Evolutionary conservation across 1,284 basidiomycete genomes (phyloP).

Genomic region (Pyrrhoderma lamaoense): DNA sequence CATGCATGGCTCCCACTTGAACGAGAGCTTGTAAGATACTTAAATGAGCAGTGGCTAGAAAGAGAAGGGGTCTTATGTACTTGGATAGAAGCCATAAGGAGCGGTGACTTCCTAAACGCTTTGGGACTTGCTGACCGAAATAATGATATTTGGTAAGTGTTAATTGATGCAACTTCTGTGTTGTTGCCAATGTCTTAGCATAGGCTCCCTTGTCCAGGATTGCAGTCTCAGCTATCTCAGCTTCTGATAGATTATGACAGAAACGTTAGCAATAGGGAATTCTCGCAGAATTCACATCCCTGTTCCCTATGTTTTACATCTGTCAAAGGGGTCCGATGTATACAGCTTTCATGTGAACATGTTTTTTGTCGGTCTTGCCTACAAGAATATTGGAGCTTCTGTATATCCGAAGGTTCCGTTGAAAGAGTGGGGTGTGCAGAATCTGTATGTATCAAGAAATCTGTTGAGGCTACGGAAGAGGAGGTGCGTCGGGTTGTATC

Average conservation of each 20-base stretch:
- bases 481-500: slow-evolving; percentile 65
- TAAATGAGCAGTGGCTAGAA: slow-evolving; percentile 51
- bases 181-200: slow-evolving; percentile 14
- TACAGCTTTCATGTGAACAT: slow-evolving; percentile 57
- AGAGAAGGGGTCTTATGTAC: slow-evolving; percentile 55
- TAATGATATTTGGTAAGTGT: slow-evolving; percentile 39
- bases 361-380: slow-evolving; percentile 70
- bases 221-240: slow-evolving; percentile 38
- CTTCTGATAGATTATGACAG: slow-evolving; percentile 44
- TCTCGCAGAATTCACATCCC: slow-evolving; percentile 52
- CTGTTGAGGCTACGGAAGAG: slow-evolving; percentile 56
- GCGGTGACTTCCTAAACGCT: slow-evolving; percentile 48
- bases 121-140: slow-evolving; percentile 28
- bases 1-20: slow-evolving; percentile 51
- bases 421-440: slow-evolving; percentile 67
- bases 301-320: slow-evolving; percentile 68
- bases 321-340: slow-evolving; percentile 60
- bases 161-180: slow-evolving; percentile 11
- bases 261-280: slow-evolving; percentile 39
- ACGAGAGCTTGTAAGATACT: slow-evolving; percentile 30
- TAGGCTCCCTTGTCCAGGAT: slow-evolving; percentile 51
- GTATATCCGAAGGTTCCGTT: slow-evolving; percentile 67
- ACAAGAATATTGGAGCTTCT: slow-evolving; percentile 65
- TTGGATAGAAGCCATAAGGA: slow-evolving; percentile 65
- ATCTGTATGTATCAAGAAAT: slow-evolving; percentile 61